These are phyloP conservation scores for Rhizoctonia solani DNA, from an alignment of 1,284 basidiomycete species.

Conservation along the genomic window DNA sequence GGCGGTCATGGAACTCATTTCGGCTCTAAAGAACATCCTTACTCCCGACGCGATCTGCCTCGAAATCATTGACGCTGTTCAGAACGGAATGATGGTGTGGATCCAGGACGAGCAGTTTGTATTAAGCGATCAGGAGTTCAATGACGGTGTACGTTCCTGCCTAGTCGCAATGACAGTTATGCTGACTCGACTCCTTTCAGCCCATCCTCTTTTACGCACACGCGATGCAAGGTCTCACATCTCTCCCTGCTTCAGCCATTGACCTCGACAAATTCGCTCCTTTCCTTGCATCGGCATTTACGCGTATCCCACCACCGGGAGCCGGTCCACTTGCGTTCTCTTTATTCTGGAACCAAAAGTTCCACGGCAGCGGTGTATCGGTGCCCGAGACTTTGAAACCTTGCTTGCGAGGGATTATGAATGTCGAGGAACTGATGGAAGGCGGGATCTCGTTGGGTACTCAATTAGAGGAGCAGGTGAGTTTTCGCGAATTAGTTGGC, in stretches of 20 bases:
- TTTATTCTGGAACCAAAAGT: constrained; percentile 29
- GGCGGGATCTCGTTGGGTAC: constrained; percentile 21
- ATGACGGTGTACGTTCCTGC: constrained; percentile 18
- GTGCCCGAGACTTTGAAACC: constrained; percentile 22
- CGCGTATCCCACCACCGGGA: constrained; percentile 29
- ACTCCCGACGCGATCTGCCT: constrained; percentile 12
- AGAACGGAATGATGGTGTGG: constrained; percentile 20
- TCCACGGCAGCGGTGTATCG: neutral
- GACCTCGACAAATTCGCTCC: constrained; percentile 33
- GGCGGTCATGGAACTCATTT: constrained; percentile 9
- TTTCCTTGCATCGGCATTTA: constrained; percentile 34
- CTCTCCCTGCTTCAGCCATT: constrained; percentile 13
- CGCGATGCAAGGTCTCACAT: constrained; percentile 15
- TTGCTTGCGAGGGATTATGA: constrained; percentile 15
- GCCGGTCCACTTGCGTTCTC: constrained; percentile 31
- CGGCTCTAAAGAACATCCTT: constrained; percentile 4
- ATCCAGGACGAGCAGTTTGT: constrained; percentile 17
- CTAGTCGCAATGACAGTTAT: neutral
- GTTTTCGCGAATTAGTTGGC: neutral
- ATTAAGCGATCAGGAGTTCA: constrained; percentile 13
- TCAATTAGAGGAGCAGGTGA: constrained; percentile 11
- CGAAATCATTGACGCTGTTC: constrained; percentile 17
- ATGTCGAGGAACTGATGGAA: constrained; percentile 16
- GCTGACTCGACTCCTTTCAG: too few species aligned
- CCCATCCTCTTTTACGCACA: constrained; percentile 28